Base-by-base conservation (phyloP, 164 flowering plant species). In the Nymphaea colorata region DNA sequence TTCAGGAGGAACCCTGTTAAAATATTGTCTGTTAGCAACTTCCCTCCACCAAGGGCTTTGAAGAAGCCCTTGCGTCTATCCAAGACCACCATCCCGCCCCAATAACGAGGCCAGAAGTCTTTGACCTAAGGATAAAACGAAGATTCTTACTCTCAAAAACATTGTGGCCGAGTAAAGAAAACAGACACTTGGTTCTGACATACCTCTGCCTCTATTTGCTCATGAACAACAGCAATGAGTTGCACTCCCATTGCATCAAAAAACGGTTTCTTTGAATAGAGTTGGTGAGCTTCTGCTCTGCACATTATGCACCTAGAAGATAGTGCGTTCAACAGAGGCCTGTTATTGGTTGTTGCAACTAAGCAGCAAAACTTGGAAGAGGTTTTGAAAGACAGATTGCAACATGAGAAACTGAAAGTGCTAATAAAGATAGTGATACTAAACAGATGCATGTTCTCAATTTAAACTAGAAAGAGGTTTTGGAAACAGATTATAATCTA, bases 41-140 rank as follows among this genome's bases (percentile, higher is more conserved):
- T 77, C 47, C 93, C 93, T 42, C 93, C 91, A 42, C 96, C 93
- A 12, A 89, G 87, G 55, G 96, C 89, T 73, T 82, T 89, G 78
- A 83, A 87, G 73, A 89, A 87, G 14, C 74, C 86, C 85, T 73
- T 79, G 41, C 65, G 65, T 63, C 68, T 76, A 73, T 89, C 89
- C 61, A 67, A 73, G 69, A 86, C 47, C 51, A 86, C 84, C 12
- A 70, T 79, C 18, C 96, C 93, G 43, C 91, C 93, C 93, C 96
- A 90, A 64, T 86, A 87, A 14, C 84, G 82, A 10, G 96, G 96
- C 96, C 96, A 90, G 74, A 90, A 86, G 70, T 90, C 87, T 66
- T 73, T 83, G 15, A 90, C 81, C 96, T 87, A 76, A 63, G 47
- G 67, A 55, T 0, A 6, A 41, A 17, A 65, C 1, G 17, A 65